These are phyloP conservation scores for Sporothrix pseudoabietina DNA, from an alignment of 2,329 filamentous ascomycete genomes.

Conservation along the genomic window DNA sequence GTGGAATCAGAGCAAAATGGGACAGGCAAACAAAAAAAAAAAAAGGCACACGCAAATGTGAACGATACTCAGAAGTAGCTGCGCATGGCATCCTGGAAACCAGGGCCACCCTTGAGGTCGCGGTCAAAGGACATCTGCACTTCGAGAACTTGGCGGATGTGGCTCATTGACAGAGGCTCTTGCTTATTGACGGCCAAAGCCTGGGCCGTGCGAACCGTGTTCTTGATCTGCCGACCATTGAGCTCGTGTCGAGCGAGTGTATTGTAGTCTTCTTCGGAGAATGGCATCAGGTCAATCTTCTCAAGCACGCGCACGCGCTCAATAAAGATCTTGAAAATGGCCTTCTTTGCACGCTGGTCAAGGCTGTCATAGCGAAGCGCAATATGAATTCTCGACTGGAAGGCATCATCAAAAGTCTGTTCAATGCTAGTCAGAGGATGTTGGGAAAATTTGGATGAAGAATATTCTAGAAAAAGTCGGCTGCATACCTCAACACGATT, in stretches of 20 bases:
- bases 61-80: conserved; percentile 62
- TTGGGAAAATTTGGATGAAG: conserved; percentile 29
- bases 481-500: conserved; percentile 70
- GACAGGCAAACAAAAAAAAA: background rate
- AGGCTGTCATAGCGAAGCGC: conserved; percentile 79
- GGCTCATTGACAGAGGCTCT: conserved; percentile 71
- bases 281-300: conserved; percentile 60
- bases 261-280: conserved; percentile 68
- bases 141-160: conserved; percentile 80
- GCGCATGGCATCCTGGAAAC: conserved; percentile 81
- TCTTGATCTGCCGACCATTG: conserved; percentile 76
- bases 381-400: conserved; percentile 85
- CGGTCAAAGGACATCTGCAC: conserved; percentile 81
- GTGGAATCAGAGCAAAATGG: background rate
- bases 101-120: conserved; percentile 77
- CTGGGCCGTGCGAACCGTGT: conserved; percentile 80
- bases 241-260: conserved; percentile 66
- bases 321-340: conserved; percentile 84
- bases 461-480: background rate
- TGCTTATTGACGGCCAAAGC: conserved; percentile 77
- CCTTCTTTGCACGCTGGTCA: conserved; percentile 69
- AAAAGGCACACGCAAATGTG: background rate
- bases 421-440: background rate
- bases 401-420: conserved; percentile 77
- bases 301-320: conserved; percentile 69